Evolutionary conservation across 805 yeast genomes (phyloP).

Genomic region (Ogataea corticis): DNA sequence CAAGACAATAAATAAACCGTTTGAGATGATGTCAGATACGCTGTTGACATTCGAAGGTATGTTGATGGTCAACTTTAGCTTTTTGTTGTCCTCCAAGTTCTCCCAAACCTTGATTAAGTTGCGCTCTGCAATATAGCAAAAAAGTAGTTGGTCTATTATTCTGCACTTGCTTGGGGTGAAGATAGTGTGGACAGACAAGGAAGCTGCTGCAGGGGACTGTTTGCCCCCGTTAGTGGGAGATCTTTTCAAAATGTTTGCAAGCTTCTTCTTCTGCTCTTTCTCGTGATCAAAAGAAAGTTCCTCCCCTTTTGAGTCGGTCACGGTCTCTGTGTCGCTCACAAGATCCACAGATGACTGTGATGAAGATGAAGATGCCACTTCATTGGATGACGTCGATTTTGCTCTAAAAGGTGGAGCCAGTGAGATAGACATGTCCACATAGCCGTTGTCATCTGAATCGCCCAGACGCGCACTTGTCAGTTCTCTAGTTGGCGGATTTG

Average conservation of each 20-base stretch:
- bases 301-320: slow-evolving; percentile 18
- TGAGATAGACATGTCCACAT: slow-evolving; percentile 27
- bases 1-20: slow-evolving; percentile 16
- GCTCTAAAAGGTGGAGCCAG: slow-evolving; percentile 24
- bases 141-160: slow-evolving; percentile 10
- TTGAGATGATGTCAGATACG: slow-evolving; percentile 20
- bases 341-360: slow-evolving; percentile 3
- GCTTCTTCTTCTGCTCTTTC: slow-evolving; percentile 13
- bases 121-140: slow-evolving; percentile 22
- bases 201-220: background rate
- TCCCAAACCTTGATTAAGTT: slow-evolving; percentile 25
- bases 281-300: background rate
- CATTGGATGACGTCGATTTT: slow-evolving; percentile 5
- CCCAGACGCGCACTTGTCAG: slow-evolving; percentile 4
- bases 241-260: slow-evolving; percentile 8
- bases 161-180: slow-evolving; percentile 21
- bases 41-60: slow-evolving; percentile 12
- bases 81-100: slow-evolving; percentile 10
- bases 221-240: background rate
- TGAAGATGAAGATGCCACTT: background rate
- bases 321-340: slow-evolving; percentile 26
- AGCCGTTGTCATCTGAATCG: slow-evolving; percentile 16
- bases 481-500: slow-evolving; percentile 6
- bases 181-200: slow-evolving; percentile 13
- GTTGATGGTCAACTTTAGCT: slow-evolving; percentile 11